A percentile compares a stretch with the other conserved stretches of the same genome.
These are phyloP conservation scores for Alternaria sp. DNA, from an alignment of 2,329 filamentous ascomycete genomes.

Conservation along the genomic window DNA sequence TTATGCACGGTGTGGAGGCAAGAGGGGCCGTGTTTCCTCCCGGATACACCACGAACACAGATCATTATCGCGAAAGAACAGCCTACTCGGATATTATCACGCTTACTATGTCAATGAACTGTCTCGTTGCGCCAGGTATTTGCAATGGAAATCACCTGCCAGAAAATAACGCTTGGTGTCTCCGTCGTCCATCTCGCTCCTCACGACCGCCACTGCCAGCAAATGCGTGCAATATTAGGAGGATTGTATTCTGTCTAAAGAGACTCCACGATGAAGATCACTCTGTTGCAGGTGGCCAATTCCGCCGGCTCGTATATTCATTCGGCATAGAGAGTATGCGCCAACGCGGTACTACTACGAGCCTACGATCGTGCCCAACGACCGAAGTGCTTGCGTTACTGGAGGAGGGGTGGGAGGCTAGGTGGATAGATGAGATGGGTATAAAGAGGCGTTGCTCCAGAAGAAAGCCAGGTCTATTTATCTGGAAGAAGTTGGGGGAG, in stretches of 20 bases:
- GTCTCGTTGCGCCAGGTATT: constrained; percentile 9
- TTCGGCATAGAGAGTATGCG: neutral
- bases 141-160: neutral
- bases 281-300: neutral
- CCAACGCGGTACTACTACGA: neutral
- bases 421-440: neutral
- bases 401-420: neutral
- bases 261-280: constrained; percentile 1
- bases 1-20: neutral
- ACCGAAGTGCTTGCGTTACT: neutral
- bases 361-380: neutral
- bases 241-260: constrained; percentile 1
- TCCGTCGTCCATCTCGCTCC: neutral
- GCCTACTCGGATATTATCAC: constrained; percentile 6
- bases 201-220: neutral
- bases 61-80: constrained; percentile 1
- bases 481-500: neutral
- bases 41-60: neutral
- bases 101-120: constrained; percentile 8
- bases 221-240: neutral
- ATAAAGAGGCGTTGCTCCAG: neutral
- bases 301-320: neutral
- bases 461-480: neutral
- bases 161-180: neutral
- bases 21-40: neutral